Evolutionary conservation across 495 filamentous ascomycete genomes (phyloP).

Genomic region (Xylaria telfairii): DNA sequence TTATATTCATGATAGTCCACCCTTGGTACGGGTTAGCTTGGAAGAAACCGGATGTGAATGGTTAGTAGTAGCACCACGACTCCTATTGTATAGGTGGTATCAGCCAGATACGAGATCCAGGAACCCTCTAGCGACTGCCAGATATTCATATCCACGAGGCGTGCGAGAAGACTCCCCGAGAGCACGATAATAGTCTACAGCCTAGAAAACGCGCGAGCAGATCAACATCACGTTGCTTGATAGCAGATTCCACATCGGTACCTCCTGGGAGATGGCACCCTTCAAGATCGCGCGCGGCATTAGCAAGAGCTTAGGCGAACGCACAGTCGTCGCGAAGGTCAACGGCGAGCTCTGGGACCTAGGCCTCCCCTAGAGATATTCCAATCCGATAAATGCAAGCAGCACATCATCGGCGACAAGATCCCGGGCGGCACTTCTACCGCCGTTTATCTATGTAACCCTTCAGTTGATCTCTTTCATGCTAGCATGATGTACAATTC

Average conservation of each 20-base stretch:
- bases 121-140: conserved; percentile 4
- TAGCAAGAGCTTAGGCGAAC: conserved; percentile 72
- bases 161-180: background rate
- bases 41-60: no score
- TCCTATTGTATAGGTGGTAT: no score
- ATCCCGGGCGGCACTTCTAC: conserved; percentile 85
- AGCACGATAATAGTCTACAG: conserved; percentile 71
- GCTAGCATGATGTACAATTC: conserved; percentile 92
- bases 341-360: conserved; percentile 88
- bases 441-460: conserved; percentile 84
- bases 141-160: conserved; percentile 3
- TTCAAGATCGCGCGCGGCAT: conserved; percentile 69
- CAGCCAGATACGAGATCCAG: background rate
- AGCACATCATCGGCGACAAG: conserved; percentile 93
- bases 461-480: conserved; percentile 63
- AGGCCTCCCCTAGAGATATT: conserved; percentile 96
- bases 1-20: no score
- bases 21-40: no score
- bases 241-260: conserved; percentile 65
- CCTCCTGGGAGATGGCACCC: conserved; percentile 75
- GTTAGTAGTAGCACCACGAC: no score
- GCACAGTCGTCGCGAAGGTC: conserved; percentile 81
- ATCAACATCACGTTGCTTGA: conserved; percentile 72
- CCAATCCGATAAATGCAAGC: conserved; percentile 91
- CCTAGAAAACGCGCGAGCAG: conserved; percentile 66